Evolutionary conservation across 2,329 filamentous ascomycete genomes (phyloP).

Genomic region (Fusarium penzigii): DNA sequence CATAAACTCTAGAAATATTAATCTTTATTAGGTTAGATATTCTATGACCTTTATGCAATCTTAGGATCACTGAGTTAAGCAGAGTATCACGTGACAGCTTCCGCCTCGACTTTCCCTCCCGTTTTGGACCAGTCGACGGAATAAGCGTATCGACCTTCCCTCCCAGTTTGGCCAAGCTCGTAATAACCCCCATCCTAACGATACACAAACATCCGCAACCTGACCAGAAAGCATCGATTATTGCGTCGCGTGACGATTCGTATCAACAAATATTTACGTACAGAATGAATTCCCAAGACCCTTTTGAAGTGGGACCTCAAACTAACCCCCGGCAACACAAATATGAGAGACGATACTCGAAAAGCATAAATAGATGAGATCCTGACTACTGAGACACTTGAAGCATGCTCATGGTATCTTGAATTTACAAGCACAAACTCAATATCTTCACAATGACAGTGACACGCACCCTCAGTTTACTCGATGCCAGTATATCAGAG

Average conservation of each 20-base stretch:
- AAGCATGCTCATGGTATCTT: no score
- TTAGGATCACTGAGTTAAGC: no score
- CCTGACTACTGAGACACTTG: no score
- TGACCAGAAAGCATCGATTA: no score
- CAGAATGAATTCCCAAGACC: not conserved
- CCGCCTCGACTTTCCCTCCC: not conserved
- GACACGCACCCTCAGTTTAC: slow-evolving; percentile 5
- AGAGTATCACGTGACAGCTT: not conserved
- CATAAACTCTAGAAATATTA: no score
- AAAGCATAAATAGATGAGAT: no score
- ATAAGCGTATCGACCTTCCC: not conserved
- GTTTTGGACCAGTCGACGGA: not conserved
- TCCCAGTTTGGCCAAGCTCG: not conserved
- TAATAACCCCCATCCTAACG: not conserved
- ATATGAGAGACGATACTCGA: no score
- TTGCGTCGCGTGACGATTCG: not conserved
- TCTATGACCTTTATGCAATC: no score
- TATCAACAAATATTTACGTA: not conserved
- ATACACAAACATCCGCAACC: not conserved
- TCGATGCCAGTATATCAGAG: slow-evolving; percentile 24
- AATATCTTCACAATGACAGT: not conserved
- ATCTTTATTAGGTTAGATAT: no score
- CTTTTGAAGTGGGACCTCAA: not conserved
- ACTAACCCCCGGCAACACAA: no score
- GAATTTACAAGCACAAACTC: not conserved